Evolutionary conservation across 768 basidiomycete species (phyloP).

Genomic region (Leccinum aurantiacum): DNA sequence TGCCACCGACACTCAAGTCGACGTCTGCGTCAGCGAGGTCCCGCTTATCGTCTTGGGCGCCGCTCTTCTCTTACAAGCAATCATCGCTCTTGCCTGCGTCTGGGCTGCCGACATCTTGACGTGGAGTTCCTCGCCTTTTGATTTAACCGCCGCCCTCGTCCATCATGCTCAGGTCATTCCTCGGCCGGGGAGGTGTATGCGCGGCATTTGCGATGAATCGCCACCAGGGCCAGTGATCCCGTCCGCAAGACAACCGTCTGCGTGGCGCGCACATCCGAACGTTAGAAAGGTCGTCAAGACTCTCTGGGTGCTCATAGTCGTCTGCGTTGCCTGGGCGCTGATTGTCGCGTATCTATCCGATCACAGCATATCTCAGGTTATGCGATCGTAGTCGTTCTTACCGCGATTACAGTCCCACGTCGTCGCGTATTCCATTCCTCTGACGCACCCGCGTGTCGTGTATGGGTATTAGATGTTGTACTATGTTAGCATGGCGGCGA

Average conservation of each 20-base stretch:
- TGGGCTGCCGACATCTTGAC: constrained; percentile 27
- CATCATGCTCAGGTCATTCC: constrained; percentile 25
- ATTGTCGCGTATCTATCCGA: constrained; percentile 11
- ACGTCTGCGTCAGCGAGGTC: constrained; percentile 24
- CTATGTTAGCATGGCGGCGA: constrained; percentile 25
- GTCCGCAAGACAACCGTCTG: constrained; percentile 22
- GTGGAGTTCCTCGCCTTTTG: constrained; percentile 35
- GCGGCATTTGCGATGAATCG: constrained; percentile 12
- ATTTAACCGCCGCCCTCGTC: constrained; percentile 33
- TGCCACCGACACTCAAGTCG: neutral
- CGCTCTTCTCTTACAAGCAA: constrained; percentile 23
- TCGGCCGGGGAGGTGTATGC: constrained; percentile 26
- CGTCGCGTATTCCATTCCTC: constrained; percentile 24
- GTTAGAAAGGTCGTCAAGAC: constrained; percentile 23
- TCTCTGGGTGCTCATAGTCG: constrained; percentile 23
- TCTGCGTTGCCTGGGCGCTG: constrained; percentile 25
- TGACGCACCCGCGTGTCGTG: constrained; percentile 13
- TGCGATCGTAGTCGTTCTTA: constrained; percentile 30
- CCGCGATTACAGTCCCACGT: constrained; percentile 18
- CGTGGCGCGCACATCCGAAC: constrained; percentile 27
- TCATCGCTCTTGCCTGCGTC: constrained; percentile 26
- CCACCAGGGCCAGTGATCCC: constrained; percentile 16
- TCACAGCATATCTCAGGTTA: neutral
- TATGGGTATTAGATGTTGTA: constrained; percentile 27
- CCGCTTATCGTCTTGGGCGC: constrained; percentile 31